Evolutionary conservation across 768 basidiomycete genomes (phyloP).

Genomic region (Tulasnella sp.): DNA sequence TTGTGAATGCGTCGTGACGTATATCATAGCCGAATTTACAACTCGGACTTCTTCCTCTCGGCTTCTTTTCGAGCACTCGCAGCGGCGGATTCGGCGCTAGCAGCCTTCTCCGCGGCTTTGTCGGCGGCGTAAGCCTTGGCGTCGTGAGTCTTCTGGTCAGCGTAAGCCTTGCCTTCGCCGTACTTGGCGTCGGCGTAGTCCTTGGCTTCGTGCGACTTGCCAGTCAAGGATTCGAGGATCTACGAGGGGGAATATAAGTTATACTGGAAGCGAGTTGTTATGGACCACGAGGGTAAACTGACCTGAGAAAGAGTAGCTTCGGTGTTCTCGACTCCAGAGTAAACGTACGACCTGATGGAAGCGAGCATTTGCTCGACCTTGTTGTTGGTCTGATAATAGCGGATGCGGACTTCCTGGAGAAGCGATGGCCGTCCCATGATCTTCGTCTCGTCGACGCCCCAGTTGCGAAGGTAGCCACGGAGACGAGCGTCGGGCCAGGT

Average conservation of each 20-base stretch:
- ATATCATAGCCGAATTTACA: neutral
- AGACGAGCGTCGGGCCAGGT: conserved; percentile 90
- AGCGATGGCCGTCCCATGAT: conserved; percentile 56
- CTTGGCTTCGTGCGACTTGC: neutral
- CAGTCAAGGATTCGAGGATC: neutral
- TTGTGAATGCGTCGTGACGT: neutral
- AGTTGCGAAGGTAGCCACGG: conserved; percentile 74
- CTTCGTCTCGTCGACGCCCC: conserved; percentile 57
- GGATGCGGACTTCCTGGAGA: conserved; percentile 36
- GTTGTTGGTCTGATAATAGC: conserved; percentile 36
- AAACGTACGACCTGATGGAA: conserved; percentile 54
- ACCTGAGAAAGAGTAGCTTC: conserved; percentile 51
- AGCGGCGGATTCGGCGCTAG: neutral
- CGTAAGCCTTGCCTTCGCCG: neutral
- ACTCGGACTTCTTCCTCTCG: neutral
- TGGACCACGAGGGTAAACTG: neutral
- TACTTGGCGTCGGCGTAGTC: neutral
- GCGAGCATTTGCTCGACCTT: conserved; percentile 46
- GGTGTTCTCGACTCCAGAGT: conserved; percentile 53
- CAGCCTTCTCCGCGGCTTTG: neutral
- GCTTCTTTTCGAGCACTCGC: neutral
- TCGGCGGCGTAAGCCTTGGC: neutral
- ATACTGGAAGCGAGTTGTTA: neutral
- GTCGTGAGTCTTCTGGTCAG: neutral
- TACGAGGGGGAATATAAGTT: neutral